phyloP scores from a whole-genome alignment of 129 eudicot species.

The Solidago caesia region DNA sequence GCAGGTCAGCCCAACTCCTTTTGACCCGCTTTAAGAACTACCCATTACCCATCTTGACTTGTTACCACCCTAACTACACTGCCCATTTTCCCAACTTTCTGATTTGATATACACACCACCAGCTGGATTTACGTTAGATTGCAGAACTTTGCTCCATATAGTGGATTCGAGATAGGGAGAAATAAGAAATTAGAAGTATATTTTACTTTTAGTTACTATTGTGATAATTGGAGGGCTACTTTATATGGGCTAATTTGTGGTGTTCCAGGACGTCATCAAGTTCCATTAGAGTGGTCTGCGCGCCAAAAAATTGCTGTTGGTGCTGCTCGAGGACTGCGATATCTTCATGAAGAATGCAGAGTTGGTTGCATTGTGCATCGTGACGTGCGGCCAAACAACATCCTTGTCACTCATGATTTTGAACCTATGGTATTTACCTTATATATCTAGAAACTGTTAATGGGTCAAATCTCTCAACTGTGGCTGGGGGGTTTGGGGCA shows the following conservation, averaged over 20 bases:
- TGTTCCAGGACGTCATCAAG: constrained; percentile 54
- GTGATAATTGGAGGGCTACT: not conserved
- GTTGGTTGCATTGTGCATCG: constrained; percentile 99
- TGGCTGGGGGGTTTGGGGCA: no score
- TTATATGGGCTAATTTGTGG: constrained; percentile 8
- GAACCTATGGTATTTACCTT: constrained; percentile 73
- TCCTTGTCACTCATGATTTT: constrained; percentile 89
- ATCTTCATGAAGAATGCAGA: constrained; percentile 97
- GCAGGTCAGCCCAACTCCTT: no score
- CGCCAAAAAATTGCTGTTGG: constrained; percentile 93
- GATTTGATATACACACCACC: not conserved
- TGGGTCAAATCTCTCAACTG: not conserved
- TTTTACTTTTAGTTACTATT: no score
- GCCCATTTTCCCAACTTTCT: not conserved
- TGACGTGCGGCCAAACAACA: constrained; percentile 93
- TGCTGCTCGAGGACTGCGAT: constrained; percentile 93
- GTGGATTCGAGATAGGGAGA: no score
- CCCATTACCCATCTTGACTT: not conserved
- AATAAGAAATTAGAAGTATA: no score
- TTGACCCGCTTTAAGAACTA: no score
- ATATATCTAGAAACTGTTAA: not conserved
- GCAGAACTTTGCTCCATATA: no score
- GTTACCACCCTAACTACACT: not conserved
- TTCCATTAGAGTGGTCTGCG: constrained; percentile 75
- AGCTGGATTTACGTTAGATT: no score